These are phyloP conservation scores for Beauveria bassiana DNA, from an alignment of 2,329 filamentous ascomycete species.

Conservation along the genomic window DNA sequence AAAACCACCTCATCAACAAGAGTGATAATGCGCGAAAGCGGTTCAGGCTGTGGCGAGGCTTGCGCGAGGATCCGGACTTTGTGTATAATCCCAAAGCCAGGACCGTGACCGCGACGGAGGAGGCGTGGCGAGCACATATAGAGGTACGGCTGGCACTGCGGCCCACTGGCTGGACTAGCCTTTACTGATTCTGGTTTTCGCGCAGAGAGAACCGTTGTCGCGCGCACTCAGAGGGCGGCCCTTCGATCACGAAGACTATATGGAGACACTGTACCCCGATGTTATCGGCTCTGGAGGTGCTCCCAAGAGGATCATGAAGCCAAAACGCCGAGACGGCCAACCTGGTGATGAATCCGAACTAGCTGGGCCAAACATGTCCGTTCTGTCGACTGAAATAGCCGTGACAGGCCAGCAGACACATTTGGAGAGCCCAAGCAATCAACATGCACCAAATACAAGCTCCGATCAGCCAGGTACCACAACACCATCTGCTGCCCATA, in stretches of 20 bases:
- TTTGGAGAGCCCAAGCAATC: background rate
- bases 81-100: conserved; percentile 42
- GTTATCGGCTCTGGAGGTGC: conserved; percentile 53
- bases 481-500: background rate
- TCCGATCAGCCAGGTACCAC: background rate
- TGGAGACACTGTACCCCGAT: conserved; percentile 53
- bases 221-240: conserved; percentile 48
- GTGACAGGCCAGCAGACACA: background rate
- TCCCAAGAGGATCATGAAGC: conserved; percentile 51
- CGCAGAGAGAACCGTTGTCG: conserved; percentile 49
- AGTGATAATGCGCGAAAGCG: conserved; percentile 56
- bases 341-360: conserved; percentile 39
- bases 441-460: background rate
- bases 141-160: conserved; percentile 31
- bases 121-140: conserved; percentile 49
- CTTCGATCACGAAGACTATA: conserved; percentile 53
- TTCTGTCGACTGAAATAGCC: conserved; percentile 26
- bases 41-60: conserved; percentile 52
- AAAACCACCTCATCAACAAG: conserved; percentile 56
- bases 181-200: conserved; percentile 13
- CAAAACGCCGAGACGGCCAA: conserved; percentile 41
- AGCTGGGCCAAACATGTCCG: conserved; percentile 39
- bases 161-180: background rate
- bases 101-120: conserved; percentile 48
- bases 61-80: conserved; percentile 51